Conservation (phyloP, 495 filamentous ascomycete genomes). For the Cudoniella acicularis region DNA sequence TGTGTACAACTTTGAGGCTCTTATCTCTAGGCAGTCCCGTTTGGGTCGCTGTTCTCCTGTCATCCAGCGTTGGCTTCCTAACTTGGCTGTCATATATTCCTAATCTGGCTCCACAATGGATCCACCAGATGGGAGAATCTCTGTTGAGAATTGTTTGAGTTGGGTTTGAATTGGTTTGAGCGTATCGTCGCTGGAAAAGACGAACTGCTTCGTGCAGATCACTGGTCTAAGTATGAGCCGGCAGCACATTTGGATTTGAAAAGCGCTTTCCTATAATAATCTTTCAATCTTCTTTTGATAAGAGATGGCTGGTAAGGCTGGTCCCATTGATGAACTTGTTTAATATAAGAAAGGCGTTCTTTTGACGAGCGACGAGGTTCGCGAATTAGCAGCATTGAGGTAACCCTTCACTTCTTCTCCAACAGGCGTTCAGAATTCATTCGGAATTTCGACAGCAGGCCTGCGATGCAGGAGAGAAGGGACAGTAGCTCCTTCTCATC, state of each 20-base stretch:
- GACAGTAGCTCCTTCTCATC: too few species aligned
- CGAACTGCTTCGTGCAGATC: background rate
- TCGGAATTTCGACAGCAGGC: slow-evolving; percentile 11
- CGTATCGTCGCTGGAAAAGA: background rate
- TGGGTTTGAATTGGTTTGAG: slow-evolving; percentile 4
- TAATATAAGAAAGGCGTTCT: slow-evolving; percentile 15
- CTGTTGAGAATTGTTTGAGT: slow-evolving; percentile 6
- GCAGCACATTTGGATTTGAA: background rate
- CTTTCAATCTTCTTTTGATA: background rate
- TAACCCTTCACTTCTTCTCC: slow-evolving; percentile 11
- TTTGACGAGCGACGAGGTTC: slow-evolving; percentile 11
- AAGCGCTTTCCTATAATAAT: slow-evolving; percentile 3
- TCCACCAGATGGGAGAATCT: background rate
- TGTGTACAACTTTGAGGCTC: background rate
- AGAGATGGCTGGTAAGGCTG: slow-evolving; percentile 10
- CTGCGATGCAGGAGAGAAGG: too few species aligned
- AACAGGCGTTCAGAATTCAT: slow-evolving; percentile 5
- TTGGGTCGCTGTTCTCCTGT: slow-evolving; percentile 1
- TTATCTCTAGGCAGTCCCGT: slow-evolving; percentile 7
- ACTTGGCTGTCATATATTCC: slow-evolving; percentile 5
- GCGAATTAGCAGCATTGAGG: slow-evolving; percentile 14
- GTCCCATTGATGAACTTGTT: slow-evolving; percentile 11
- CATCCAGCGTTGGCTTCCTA: slow-evolving; percentile 3
- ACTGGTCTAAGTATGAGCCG: background rate
- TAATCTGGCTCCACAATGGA: background rate